Conservation (phyloP, 345 rosid genomes). For the Sonneratia caseolaris region DNA sequence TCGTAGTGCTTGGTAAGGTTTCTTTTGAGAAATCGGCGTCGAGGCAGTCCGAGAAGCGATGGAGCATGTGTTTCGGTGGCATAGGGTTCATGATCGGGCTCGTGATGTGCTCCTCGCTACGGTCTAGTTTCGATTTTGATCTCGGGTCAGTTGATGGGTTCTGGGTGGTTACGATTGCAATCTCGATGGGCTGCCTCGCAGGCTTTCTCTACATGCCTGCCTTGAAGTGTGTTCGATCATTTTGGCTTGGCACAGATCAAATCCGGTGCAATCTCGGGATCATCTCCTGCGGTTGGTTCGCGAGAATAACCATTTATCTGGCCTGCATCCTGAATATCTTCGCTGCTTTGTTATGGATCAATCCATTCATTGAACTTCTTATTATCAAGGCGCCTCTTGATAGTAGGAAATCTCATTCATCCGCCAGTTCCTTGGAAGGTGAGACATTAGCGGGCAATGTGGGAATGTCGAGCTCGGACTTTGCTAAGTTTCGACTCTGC, state of each 20-base stretch:
- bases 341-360: constrained; percentile 78
- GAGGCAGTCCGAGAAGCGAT: constrained; percentile 64
- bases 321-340: constrained; percentile 33
- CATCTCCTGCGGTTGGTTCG: constrained; percentile 76
- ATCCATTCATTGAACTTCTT: constrained; percentile 51
- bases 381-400: constrained; percentile 21
- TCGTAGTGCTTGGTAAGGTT: constrained; percentile 35
- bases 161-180: constrained; percentile 33
- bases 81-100: constrained; percentile 55
- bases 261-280: constrained; percentile 47
- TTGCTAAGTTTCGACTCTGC: constrained; percentile 36
- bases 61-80: constrained; percentile 42
- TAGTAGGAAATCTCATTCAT: constrained; percentile 11
- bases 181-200: constrained; percentile 49
- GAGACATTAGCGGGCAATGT: constrained; percentile 48
- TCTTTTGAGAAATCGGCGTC: constrained; percentile 83
- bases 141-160: constrained; percentile 45
- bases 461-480: constrained; percentile 41
- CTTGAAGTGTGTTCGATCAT: constrained; percentile 60
- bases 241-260: constrained; percentile 97
- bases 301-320: constrained; percentile 46
- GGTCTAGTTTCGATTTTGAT: constrained; percentile 48
- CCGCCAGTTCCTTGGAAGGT: constrained; percentile 8
- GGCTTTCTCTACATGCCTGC: constrained; percentile 70
- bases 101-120: constrained; percentile 34